Base-by-base conservation (phyloP, 1,139 yeast species). In the Kodamaea ohmeri region DNA sequence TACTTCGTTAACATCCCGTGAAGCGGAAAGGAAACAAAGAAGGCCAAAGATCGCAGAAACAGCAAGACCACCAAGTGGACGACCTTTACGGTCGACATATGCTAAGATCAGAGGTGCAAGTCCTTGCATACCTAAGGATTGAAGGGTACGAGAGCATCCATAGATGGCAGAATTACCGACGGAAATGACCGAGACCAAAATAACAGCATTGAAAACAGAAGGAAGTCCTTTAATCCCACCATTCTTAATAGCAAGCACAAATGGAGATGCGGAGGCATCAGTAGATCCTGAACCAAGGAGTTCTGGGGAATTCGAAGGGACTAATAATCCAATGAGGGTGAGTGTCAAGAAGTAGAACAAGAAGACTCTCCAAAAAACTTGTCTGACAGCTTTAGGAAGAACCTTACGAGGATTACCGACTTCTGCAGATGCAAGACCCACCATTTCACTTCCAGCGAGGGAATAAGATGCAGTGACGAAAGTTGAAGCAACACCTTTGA, bases 401-500 rank as follows among this genome's bases (percentile, higher is more conserved):
- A 62, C 59, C 40, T 59, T 61, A 17, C 50, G 36, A 2, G 95
- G 95, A 58, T 84, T 80, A 32, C 70, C 71, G 32, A 95, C 79
- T 62, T 88, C 96, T 14, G 94, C 88, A 25, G 95, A 89, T 14
- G 95, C 89, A 47, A 88, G 67, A 39, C 94, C 94, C 41, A 83
- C 83, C 54, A 84, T 71, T 62, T 86, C 95, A 38, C 84, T 78
- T 51, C 94, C 94, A 38, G 90, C 89, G 53, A 85, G 83, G 4
- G 96, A 80, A 61, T 87, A 89, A 5, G 96, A 94, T 19, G 95
- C 94, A 22, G 83, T 77, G 36, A 89, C 88, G 52, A 89, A 84
- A 22, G 84, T 84, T n/a, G 86, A 68, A 52, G 88, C 78, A 20
- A 87, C 79, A 49, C 96, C 96, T 57, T 88, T 87, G 76, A 86